phyloP scores from a whole-genome alignment of 2,329 filamentous ascomycete species.

The Colletotrichum zoysiae region DNA sequence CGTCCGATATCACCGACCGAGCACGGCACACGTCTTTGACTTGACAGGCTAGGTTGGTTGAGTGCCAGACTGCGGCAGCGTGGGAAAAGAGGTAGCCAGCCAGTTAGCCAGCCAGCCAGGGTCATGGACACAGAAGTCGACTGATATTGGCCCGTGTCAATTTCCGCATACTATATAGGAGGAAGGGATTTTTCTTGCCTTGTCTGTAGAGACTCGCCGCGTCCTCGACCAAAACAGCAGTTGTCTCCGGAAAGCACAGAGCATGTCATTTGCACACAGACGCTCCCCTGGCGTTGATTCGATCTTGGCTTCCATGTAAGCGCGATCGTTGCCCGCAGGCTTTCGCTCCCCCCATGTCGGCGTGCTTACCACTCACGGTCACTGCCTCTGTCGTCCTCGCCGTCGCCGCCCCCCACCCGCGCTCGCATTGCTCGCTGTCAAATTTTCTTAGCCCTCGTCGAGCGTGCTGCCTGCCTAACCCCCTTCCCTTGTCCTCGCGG shows the following conservation, averaged over 20 bases:
- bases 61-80: too few relatives aligned
- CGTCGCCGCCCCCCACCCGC: slow-evolving; percentile 7
- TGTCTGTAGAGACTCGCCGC: slow-evolving; percentile 5
- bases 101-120: too few relatives aligned
- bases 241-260: slow-evolving; percentile 29
- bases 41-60: slow-evolving; percentile 10
- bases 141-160: slow-evolving; percentile 6
- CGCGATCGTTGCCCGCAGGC: slow-evolving; percentile 30
- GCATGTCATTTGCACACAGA: slow-evolving; percentile 34
- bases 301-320: slow-evolving; percentile 27
- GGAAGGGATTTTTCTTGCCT: neutral
- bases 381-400: slow-evolving; percentile 8
- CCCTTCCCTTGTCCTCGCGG: slow-evolving; percentile 10
- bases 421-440: slow-evolving; percentile 17
- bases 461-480: slow-evolving; percentile 6
- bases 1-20: slow-evolving; percentile 16
- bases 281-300: slow-evolving; percentile 24
- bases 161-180: neutral
- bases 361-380: slow-evolving; percentile 3
- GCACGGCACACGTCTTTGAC: slow-evolving; percentile 5
- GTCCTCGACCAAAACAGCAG: slow-evolving; percentile 23
- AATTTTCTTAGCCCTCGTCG: slow-evolving; percentile 2
- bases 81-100: too few relatives aligned
- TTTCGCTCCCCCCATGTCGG: slow-evolving; percentile 11
- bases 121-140: neutral